phyloP scores from a whole-genome alignment of 768 basidiomycete species.

The Arthromyces matolae region DNA sequence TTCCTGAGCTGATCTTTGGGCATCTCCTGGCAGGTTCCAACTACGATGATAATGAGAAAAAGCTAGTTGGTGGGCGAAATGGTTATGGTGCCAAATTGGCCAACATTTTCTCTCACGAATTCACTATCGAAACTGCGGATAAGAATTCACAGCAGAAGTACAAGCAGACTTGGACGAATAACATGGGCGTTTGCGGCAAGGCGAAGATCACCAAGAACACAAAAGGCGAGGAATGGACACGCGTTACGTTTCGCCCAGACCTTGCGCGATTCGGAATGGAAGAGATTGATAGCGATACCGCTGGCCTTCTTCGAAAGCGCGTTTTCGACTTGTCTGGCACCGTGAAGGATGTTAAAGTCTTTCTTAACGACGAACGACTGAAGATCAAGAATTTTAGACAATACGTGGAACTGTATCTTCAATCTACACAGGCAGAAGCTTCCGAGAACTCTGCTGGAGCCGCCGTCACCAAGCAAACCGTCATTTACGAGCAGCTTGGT shows the following conservation, averaged over 20 bases:
- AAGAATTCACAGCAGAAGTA: conserved; percentile 85
- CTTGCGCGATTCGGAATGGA: conserved; percentile 90
- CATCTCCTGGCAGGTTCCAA: conserved; percentile 92
- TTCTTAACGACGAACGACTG: conserved; percentile 84
- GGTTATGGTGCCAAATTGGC: conserved; percentile 98
- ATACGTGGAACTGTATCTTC: conserved; percentile 92
- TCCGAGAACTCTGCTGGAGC: conserved; percentile 74
- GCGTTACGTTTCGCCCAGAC: conserved; percentile 91
- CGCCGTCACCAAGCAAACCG: conserved; percentile 65
- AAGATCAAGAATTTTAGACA: conserved; percentile 96
- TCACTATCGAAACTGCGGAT: conserved; percentile 94
- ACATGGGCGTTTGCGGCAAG: conserved; percentile 85
- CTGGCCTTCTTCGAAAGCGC: conserved; percentile 84
- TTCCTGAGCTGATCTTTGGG: conserved; percentile 97
- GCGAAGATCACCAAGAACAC: conserved; percentile 92
- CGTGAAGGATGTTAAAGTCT: conserved; percentile 88
- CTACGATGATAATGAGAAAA: conserved; percentile 98
- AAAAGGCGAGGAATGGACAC: conserved; percentile 87
- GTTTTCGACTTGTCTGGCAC: conserved; percentile 99
- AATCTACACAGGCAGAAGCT: conserved; percentile 68
- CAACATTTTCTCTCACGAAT: conserved; percentile 96
- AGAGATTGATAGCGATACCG: conserved; percentile 85
- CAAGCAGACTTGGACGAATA: conserved; percentile 90
- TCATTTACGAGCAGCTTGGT: conserved; percentile 79
- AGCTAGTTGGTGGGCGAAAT: conserved; percentile 96